Evolutionary conservation across 164 flowering plant genomes (phyloP).

Genomic region (Aristolochia californica): DNA sequence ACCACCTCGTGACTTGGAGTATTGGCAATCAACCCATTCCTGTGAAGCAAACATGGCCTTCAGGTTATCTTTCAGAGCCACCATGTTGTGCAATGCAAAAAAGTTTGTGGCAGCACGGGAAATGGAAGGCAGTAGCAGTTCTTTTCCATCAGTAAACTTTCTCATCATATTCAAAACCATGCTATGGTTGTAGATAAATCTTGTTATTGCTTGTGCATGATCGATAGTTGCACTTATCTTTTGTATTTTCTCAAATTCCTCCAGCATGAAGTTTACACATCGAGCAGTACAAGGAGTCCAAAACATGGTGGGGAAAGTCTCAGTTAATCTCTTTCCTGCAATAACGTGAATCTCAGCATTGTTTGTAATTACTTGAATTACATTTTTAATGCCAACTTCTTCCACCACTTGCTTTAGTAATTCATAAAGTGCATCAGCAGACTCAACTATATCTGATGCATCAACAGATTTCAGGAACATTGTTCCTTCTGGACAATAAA

Average conservation of each 20-base stretch:
- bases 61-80: constrained; percentile 45
- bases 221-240: constrained; percentile 42
- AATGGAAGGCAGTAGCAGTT: constrained; percentile 42
- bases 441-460: constrained; percentile 34
- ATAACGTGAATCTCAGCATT: constrained; percentile 37
- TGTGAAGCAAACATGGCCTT: constrained; percentile 69
- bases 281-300: constrained; percentile 76
- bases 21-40: constrained; percentile 71
- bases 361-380: constrained; percentile 67
- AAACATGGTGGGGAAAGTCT: constrained; percentile 47
- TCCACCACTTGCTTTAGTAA: constrained; percentile 66
- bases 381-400: constrained; percentile 64
- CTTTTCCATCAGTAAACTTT: constrained; percentile 43
- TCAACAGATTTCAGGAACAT: constrained; percentile 68
- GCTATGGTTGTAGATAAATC: constrained; percentile 13
- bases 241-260: constrained; percentile 57
- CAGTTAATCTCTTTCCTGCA: constrained; percentile 53
- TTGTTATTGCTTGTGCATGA: constrained; percentile 56
- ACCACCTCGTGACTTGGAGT: constrained; percentile 52
- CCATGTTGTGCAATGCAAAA: constrained; percentile 46
- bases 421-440: constrained; percentile 45
- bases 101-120: constrained; percentile 53
- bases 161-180: constrained; percentile 10
- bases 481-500: constrained; percentile 61
- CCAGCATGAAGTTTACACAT: constrained; percentile 55